Base-by-base conservation (phyloP, 805 yeast species). In the Schwanniomyces pseudopolymorphus region DNA sequence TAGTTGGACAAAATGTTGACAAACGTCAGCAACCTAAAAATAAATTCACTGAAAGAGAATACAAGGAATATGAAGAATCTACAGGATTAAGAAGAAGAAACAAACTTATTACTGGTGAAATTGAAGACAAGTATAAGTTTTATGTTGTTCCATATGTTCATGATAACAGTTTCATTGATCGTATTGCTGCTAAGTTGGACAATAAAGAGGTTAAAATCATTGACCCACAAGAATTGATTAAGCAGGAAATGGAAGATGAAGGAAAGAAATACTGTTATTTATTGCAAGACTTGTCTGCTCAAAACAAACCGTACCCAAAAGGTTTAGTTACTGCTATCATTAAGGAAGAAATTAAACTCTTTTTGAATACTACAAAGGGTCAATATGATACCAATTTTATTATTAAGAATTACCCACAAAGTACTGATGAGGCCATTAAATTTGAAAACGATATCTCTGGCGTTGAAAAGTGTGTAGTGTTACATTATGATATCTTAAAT, bases 371-470 rank as follows among this genome's bases (percentile, higher is more conserved):
- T 1, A 54, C 70, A 10, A 57, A 55, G 22, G 55, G 75, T 3
- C 71, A 72, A 19, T 56, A 69, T 19, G 69, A 75, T 26, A 77
- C 81, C 25, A 68, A 70, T 33, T 78, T 82, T 31, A 53, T 83
- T 0, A 60, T 86, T 41, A 57, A 77, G 22, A 79, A 83, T 55
- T 85, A 79, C 58, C 91, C 92, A 3, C 74, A 71, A 41, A 70
- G 73, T 20, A 75, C 87, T 33, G 78, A 78, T 41, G 91, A 86
- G 49, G 85, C 89, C 3, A 78, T 83, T 44, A 81, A 79, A 55
- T 87, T 87, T 51, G 94, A 87, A 60, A 86, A 82, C 54, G 88
- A 85, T 48, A 73, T 86, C 22, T 76, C 83, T 2, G 74, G 75
- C 8, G 64, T 77, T 42, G 61, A 70, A 46, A 70, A 74, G 42